Base-by-base conservation (phyloP, 116 monocot species). In the Posidonia oceanica region DNA sequence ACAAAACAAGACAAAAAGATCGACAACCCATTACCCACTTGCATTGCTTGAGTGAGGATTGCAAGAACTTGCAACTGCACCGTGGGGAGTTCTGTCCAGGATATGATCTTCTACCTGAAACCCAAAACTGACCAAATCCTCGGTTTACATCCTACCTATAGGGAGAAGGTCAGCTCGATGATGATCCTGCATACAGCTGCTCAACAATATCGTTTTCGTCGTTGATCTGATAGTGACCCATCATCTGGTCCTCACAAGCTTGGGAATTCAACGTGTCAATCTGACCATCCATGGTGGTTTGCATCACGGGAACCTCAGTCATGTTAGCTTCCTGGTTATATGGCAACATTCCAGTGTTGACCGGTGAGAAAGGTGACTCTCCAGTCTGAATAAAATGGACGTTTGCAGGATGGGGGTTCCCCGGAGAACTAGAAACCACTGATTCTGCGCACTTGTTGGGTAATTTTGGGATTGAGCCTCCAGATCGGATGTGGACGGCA, bases 401-500 rank as follows among this genome's bases (percentile, higher is more conserved):
- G 15, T 57, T 17, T 57, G 57, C 20, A 29, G 29, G 29, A 29
- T 20, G 57, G 13, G 2, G 57, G 18, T 57, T 57, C 57, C 57
- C n/a, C 7, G 2, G 57, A 57, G 57, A 57, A 5, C 16, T 17
- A 18, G 16, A 20, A 57, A 57, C 14, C 52, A 10, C 52, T 52
- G 12, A 52, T 10, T 52, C 7, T 52, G 12, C 57, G 15, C 20
- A 16, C 20, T 6, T 57, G 57, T 5, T 20, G 20, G 40, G 74
- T 10, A 53, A 63, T 42, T 39, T 70, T n/a, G 63, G 53, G 11
- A 68, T 14, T 11, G 68, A 60, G 18, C 54, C 38, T 8, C 68
- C 63, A 14, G 62, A 36, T 55, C 60, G 38, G 42, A 76, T 63
- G 54, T 76, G 63, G 11, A 76, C 53, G 22, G 76, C 61, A 17